Evolutionary conservation across 225 moss, liverwort and hornwort species (phyloP), one percentile per base, ranked within the genome.

Genomic region (Climacium dendroides): DNA sequence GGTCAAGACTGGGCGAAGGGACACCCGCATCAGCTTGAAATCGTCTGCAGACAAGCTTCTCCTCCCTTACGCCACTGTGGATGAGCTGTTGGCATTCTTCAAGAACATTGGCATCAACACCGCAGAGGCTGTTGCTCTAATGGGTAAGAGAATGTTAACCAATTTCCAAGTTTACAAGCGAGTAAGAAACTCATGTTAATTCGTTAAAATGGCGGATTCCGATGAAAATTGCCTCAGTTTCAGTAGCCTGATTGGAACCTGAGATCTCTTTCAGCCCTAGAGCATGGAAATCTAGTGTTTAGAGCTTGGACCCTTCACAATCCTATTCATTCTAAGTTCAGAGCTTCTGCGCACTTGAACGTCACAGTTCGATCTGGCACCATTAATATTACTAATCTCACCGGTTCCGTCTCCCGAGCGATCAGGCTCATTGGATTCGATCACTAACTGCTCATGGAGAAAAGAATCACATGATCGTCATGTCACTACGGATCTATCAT

Each of bases 1-100:
- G 48, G 63, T 94, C 41, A 95, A 94, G 87, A 85, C 85, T 72
- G 95, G 95, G 30, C 91, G 94, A 55, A 79, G 76, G 52, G 95
- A 95, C 83, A 47, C 30, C 54, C 74, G 74, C 37, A 47, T 90
- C 53, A 95, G 92, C 82, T 83, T 79, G 89, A 90, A 94, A 67
- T 65, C 83, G n/a, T 85, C 89, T 2, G 95, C 95, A 35, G 92
- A 95, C 83, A 73, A 34, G 90, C 66, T 93, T 41, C 91, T 83
- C 61, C 66, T 3, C 30, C 29, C 90, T 50, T 89, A 90, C 13
- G 93, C 69, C 41, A 83, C 83, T 79, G 87, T 94, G 24, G 75
- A 85, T 54, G 20, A 74, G 29, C n/a, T 93, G 24, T 48, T 95
- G 67, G 12, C 23, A 25, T 89, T 92, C 84, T 95, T 93, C 77